A percentile compares a stretch with the other conserved stretches of the same genome.
phyloP scores from a whole-genome alignment of 164 flowering plant species.

The Pachysandra terminalis region DNA sequence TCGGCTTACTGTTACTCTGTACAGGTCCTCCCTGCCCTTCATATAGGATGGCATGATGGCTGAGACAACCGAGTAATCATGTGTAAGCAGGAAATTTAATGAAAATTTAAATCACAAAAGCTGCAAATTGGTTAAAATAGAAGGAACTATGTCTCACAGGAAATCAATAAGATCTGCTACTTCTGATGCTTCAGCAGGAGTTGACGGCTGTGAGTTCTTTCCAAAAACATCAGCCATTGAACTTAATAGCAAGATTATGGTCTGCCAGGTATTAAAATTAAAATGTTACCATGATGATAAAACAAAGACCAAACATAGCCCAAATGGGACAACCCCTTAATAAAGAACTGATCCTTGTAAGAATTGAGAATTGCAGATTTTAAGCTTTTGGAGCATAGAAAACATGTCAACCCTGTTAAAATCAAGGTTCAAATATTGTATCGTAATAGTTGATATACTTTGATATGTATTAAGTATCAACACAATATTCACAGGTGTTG shows the following conservation, averaged over 20 bases:
- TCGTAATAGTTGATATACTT: no score
- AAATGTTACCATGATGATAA: not conserved
- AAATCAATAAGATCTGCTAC: conserved; percentile 88
- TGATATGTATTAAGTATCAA: no score
- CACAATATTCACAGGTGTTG: no score
- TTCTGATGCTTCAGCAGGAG: conserved; percentile 74
- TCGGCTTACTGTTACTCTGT: conserved; percentile 77
- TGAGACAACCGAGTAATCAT: conserved; percentile 28
- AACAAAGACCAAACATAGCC: no score
- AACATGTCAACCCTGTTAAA: no score
- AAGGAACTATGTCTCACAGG: conserved; percentile 56
- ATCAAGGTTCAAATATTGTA: no score
- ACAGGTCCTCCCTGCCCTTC: conserved; percentile 99
- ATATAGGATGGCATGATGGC: conserved; percentile 85
- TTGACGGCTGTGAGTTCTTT: conserved; percentile 56
- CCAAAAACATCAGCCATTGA: conserved; percentile 89
- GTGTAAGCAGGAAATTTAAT: conserved; percentile 4
- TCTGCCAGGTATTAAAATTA: conserved; percentile 34
- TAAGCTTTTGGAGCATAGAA: no score
- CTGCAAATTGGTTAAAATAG: not conserved
- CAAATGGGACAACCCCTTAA: no score
- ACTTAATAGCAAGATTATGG: conserved; percentile 62
- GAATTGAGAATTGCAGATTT: no score
- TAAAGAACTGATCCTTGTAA: no score
- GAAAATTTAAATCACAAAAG: not conserved